Conservation (phyloP, 257 asterid genomes). For the Nicotiana tomentosiformis region DNA sequence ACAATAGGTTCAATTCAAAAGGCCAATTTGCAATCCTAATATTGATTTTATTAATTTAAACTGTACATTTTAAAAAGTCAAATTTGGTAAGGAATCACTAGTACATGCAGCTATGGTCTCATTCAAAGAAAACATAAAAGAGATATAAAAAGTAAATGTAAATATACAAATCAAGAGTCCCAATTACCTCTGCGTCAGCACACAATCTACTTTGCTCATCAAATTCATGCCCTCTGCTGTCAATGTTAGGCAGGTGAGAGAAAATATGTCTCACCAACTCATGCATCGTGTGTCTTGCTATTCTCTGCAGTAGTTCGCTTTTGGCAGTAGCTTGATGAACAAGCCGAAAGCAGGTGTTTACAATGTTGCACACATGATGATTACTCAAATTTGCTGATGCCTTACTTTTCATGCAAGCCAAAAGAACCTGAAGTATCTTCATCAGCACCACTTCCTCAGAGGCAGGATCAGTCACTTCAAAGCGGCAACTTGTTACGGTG, state of each 20-base stretch:
- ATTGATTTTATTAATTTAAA: not conserved
- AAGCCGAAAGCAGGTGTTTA: constrained; percentile 10
- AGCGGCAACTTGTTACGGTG: constrained; percentile 14
- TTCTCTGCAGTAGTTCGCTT: constrained; percentile 11
- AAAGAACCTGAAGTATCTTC: constrained; percentile 11
- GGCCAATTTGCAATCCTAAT: not conserved
- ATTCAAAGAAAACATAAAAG: not conserved
- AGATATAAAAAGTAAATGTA: not conserved
- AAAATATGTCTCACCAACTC: constrained; percentile 11
- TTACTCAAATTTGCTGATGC: constrained; percentile 7
- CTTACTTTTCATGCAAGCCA: constrained; percentile 13
- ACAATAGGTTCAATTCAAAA: not conserved
- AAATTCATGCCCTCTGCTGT: not conserved
- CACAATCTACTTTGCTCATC: not conserved
- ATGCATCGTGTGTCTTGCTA: constrained; percentile 10
- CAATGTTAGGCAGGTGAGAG: constrained; percentile 7
- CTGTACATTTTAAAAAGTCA: not conserved
- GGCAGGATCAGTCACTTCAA: constrained; percentile 16
- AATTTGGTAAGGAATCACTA: not conserved
- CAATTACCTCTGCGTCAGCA: constrained; percentile 7
- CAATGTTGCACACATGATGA: constrained; percentile 11
- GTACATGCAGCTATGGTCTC: not conserved
- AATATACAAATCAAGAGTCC: not conserved
- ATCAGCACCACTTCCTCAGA: constrained; percentile 16
- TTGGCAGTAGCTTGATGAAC: constrained; percentile 16